Evolutionary conservation across 768 basidiomycete genomes (phyloP), one percentile per base, ranked within the genome.

Genomic region (Solioccasus polychromus): DNA sequence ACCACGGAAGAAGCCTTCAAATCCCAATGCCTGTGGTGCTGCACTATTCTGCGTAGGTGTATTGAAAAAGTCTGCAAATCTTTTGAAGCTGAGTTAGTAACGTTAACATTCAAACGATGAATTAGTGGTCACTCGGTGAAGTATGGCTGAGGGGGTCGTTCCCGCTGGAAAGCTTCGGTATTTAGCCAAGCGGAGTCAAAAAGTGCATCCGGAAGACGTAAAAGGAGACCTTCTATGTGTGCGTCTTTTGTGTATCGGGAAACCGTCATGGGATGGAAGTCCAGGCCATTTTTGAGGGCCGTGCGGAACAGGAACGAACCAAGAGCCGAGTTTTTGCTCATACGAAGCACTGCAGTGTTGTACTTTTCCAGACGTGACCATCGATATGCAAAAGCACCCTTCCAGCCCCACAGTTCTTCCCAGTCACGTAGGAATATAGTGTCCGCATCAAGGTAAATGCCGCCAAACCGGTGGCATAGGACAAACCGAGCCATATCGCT

Each of bases 401-500:
- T 82, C 86, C 90, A 96, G 23, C 91, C 92, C 92, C 92, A 97
- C 5, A 99, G 72, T 55, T 98, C 95, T 62, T 96, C 94, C 96
- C 96, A 99, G 60, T 99, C 95, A 18, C 96, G 85, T 25, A 99
- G 69, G 55, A 99, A 82, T 52, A 99, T 81, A 8, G 92, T 97
- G 63, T 98, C 96, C 9, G 94, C 93, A 59, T 99, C 95, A 42
- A 99, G 82, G 62, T 98, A 99, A 39, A 93, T 88, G 12, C 95
- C 95, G 19, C 96, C 95, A 59, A 88, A 98, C 18, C 93, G 85
- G 66, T 99, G 91, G 50, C 91, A 93, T n/a, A 99, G 75, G 45
- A 98, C 84, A 65, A 98, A 99, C 19, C 95, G 85, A 15, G 92
- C 95, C 86, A 98, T 92, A 62, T 98, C 95, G 5, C 92, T 94